These are phyloP conservation scores for Nepenthes gracilis DNA, from an alignment of 148 eudicot species.

Conservation along the genomic window DNA sequence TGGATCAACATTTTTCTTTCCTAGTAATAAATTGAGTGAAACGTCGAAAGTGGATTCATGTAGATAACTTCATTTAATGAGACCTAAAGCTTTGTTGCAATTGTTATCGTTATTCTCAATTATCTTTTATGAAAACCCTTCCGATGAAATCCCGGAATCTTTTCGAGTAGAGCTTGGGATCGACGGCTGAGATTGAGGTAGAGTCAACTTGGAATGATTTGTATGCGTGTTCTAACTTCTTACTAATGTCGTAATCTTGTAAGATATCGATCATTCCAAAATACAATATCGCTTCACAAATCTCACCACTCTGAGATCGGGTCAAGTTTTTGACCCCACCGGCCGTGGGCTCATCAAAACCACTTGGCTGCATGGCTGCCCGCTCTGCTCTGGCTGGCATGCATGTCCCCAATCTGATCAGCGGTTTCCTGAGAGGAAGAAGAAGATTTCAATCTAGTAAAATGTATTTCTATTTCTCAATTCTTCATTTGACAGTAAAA, in stretches of 20 bases:
- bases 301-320: conserved; percentile 46
- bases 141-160: conserved; percentile 82
- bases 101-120: too few relatives aligned
- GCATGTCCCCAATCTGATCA: conserved; percentile 78
- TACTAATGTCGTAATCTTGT: conserved; percentile 86
- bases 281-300: conserved; percentile 68
- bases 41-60: too few relatives aligned
- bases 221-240: conserved; percentile 88
- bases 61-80: too few relatives aligned
- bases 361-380: conserved; percentile 44
- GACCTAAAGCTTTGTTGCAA: too few relatives aligned
- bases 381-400: conserved; percentile 92
- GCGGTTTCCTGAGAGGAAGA: conserved; percentile 48
- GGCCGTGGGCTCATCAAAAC: conserved; percentile 58
- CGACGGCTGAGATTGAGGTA: conserved; percentile 83
- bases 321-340: conserved; percentile 36
- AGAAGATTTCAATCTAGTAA: too few relatives aligned
- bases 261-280: conserved; percentile 87
- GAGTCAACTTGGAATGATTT: conserved; percentile 92
- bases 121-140: conserved; percentile 68
- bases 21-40: too few relatives aligned
- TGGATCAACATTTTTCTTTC: too few relatives aligned
- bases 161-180: conserved; percentile 85
- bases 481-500: not conserved
- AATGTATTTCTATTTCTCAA: not conserved